Conservation (phyloP, 106 monocot genomes). For the Iris macrosiphon region DNA sequence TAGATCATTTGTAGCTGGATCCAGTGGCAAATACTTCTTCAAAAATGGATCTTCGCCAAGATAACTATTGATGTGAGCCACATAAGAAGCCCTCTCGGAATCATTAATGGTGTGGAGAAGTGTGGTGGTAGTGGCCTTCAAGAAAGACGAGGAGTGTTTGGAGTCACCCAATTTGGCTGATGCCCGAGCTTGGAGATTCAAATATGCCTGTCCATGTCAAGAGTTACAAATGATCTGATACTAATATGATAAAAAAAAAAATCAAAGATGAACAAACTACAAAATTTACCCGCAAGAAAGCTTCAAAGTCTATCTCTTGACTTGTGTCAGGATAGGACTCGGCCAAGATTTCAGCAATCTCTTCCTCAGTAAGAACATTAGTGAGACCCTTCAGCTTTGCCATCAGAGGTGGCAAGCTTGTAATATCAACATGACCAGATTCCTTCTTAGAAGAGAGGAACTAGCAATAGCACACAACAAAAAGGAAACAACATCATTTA, state of each 20-base stretch:
- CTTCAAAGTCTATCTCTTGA: slow-evolving; percentile 73
- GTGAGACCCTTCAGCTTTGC: slow-evolving; percentile 53
- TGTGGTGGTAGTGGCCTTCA: slow-evolving; percentile 69
- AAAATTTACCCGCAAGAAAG: slow-evolving; percentile 54
- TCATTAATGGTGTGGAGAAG: slow-evolving; percentile 71
- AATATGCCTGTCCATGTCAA: slow-evolving; percentile 36
- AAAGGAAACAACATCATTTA: background rate
- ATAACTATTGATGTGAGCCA: slow-evolving; percentile 64
- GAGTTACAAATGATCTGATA: background rate
- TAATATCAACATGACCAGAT: slow-evolving; percentile 30
- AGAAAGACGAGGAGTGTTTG: slow-evolving; percentile 50
- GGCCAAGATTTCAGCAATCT: slow-evolving; percentile 37
- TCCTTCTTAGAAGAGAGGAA: slow-evolving; percentile 36
- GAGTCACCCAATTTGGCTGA: slow-evolving; percentile 33
- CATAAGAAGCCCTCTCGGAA: slow-evolving; percentile 82
- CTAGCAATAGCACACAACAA: slow-evolving; percentile 13
- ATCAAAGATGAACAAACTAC: background rate
- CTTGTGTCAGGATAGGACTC: slow-evolving; percentile 47
- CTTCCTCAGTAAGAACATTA: slow-evolving; percentile 49
- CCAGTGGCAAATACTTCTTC: slow-evolving; percentile 69
- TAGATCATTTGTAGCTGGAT: slow-evolving; percentile 53
- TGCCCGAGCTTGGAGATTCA: slow-evolving; percentile 52
- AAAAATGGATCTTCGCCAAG: slow-evolving; percentile 61
- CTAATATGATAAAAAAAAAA: no score
- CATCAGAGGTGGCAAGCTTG: slow-evolving; percentile 52